phyloP scores from a whole-genome alignment of 768 basidiomycete genomes.

The Kwoniella botswanensis region DNA sequence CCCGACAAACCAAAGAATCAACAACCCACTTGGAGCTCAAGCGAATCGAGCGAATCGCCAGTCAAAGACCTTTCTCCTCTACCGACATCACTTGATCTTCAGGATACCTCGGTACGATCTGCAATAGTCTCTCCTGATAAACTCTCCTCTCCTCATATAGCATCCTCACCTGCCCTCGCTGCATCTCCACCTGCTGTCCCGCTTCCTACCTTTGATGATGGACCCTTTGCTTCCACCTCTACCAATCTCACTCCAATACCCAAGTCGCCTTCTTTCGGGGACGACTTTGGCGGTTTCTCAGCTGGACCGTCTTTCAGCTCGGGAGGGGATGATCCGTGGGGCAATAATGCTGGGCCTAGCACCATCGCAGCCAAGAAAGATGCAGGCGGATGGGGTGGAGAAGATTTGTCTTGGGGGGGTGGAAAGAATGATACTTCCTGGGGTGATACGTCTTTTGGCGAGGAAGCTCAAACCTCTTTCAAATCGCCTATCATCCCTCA shows the following conservation, averaged over 20 bases:
- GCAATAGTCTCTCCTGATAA: neutral
- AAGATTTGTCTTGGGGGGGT: slow-evolving; percentile 11
- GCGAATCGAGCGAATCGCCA: neutral
- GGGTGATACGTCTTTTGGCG: slow-evolving; percentile 14
- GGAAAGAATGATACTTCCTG: slow-evolving; percentile 12
- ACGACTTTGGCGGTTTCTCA: slow-evolving; percentile 41
- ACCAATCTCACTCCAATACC: slow-evolving; percentile 16
- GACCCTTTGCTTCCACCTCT: neutral
- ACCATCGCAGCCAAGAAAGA: neutral
- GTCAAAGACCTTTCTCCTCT: neutral
- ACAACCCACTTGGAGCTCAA: neutral
- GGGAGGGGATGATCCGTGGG: slow-evolving; percentile 29
- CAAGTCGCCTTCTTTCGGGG: slow-evolving; percentile 39
- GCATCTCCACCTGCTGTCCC: neutral
- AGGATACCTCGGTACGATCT: neutral
- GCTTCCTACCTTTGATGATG: slow-evolving; percentile 1
- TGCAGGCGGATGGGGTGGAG: slow-evolving; percentile 17
- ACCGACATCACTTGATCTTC: neutral
- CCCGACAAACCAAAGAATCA: neutral
- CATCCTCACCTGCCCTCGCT: neutral
- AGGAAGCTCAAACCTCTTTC: slow-evolving; percentile 11
- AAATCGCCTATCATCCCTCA: slow-evolving; percentile 1
- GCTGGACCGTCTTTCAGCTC: slow-evolving; percentile 16
- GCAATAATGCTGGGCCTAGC: slow-evolving; percentile 12
- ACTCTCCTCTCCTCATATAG: neutral